Evolutionary conservation across 2,329 filamentous ascomycete species (phyloP).

Genomic region (Pseudopithomyces maydicus): DNA sequence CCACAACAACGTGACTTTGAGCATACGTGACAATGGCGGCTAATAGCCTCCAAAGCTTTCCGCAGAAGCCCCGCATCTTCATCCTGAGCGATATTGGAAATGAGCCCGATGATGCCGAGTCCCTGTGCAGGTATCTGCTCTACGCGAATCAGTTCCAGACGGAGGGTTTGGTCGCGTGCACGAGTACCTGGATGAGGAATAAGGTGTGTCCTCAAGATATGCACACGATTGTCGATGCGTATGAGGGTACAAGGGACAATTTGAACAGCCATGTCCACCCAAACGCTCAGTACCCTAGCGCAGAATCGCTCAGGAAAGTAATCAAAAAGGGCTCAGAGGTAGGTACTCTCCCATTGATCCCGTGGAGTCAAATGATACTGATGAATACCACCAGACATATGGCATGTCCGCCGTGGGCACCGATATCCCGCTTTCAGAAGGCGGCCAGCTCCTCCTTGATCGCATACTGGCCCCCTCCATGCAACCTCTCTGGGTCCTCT

Average conservation of each 20-base stretch:
- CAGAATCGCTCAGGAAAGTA: conserved; percentile 28
- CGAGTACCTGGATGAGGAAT: conserved; percentile 48
- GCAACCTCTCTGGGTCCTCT: conserved; percentile 57
- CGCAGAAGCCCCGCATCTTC: conserved; percentile 46
- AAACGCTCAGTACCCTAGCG: conserved; percentile 35
- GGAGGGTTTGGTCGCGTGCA: conserved; percentile 46
- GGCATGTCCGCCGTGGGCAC: conserved; percentile 44
- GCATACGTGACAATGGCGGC: conserved; percentile 24
- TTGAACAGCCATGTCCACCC: conserved; percentile 55
- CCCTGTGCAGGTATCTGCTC: conserved; percentile 44
- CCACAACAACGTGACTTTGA: background rate
- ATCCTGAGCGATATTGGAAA: conserved; percentile 48
- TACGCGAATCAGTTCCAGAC: conserved; percentile 48
- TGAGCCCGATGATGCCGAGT: conserved; percentile 48
- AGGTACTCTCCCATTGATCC: background rate
- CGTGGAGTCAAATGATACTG: background rate
- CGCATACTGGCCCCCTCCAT: conserved; percentile 45
- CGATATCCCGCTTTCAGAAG: conserved; percentile 46
- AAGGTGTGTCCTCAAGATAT: conserved; percentile 41
- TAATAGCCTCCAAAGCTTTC: conserved; percentile 30
- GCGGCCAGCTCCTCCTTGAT: conserved; percentile 52
- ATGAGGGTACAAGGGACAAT: conserved; percentile 47
- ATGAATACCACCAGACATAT: conserved; percentile 31
- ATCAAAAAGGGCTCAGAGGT: conserved; percentile 41
- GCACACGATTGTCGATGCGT: conserved; percentile 42